Percentiles rank a stretch among this genome's conserved stretches.
Evolutionary conservation across 2,329 filamentous ascomycete species (phyloP).

Genomic region (Paecilomyces niveus): DNA sequence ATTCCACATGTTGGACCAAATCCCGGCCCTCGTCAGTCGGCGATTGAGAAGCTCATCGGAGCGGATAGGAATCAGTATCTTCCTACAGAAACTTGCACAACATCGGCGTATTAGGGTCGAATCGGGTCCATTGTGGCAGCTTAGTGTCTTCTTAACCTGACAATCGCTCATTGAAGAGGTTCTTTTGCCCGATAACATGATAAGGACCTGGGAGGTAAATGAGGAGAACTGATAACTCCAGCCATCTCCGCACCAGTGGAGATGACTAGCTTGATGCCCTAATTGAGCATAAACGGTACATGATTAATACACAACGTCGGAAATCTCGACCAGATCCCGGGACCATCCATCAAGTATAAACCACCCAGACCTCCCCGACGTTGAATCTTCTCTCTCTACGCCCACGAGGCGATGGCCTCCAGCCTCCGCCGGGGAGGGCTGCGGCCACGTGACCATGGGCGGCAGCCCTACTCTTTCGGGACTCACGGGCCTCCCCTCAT

Average conservation of each 20-base stretch:
- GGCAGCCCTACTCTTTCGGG: no score
- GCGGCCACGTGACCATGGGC: not conserved
- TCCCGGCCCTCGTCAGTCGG: not conserved
- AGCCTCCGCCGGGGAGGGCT: not conserved
- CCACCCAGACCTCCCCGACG: not conserved
- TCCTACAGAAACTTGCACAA: not conserved
- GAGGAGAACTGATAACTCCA: not conserved
- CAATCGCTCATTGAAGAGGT: not conserved
- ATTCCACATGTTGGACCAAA: not conserved
- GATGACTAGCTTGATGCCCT: conserved; percentile 3
- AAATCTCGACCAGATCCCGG: not conserved
- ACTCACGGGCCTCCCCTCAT: not conserved
- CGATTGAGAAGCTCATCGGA: not conserved
- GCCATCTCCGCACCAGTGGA: conserved; percentile 16
- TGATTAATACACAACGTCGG: not conserved
- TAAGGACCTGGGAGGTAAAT: not conserved
- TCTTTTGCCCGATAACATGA: not conserved
- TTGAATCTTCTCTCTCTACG: not conserved
- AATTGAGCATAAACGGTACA: not conserved
- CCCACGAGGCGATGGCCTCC: not conserved
- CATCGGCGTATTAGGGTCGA: not conserved
- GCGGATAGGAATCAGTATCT: not conserved
- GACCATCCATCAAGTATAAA: not conserved
- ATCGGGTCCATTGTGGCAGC: not conserved
- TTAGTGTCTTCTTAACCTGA: not conserved